phyloP scores from a whole-genome alignment of 1,284 basidiomycete genomes.

The Ceratobasidium sp. region DNA sequence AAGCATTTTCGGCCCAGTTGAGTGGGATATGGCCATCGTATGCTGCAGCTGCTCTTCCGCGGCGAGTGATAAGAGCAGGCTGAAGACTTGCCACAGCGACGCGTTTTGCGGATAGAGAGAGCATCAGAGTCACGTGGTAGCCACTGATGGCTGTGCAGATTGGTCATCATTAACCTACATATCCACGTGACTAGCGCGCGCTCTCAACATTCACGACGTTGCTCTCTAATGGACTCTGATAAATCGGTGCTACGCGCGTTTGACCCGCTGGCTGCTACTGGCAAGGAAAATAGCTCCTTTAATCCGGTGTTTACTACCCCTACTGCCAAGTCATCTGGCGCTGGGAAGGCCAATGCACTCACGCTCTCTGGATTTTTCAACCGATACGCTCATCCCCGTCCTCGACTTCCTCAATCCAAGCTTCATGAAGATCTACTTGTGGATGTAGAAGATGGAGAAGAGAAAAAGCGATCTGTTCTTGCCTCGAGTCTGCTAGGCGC shows the following conservation, averaged over 20 bases:
- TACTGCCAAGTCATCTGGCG: neutral
- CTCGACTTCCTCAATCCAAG: neutral
- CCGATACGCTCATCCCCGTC: neutral
- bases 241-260: slow-evolving; percentile 7
- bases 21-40: slow-evolving; percentile 84
- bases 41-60: slow-evolving; percentile 43
- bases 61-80: neutral
- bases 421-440: neutral
- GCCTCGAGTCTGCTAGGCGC: neutral
- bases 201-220: neutral
- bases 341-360: slow-evolving; percentile 2
- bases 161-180: neutral
- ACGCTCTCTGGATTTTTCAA: slow-evolving; percentile 10
- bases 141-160: neutral
- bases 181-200: slow-evolving; percentile 28
- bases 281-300: neutral
- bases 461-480: neutral
- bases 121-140: slow-evolving; percentile 25
- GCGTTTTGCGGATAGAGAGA: slow-evolving; percentile 36
- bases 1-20: slow-evolving; percentile 80
- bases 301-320: neutral
- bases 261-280: neutral
- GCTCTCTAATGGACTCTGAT: slow-evolving; percentile 9
- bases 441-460: slow-evolving; percentile 1
- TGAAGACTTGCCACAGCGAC: slow-evolving; percentile 4